phyloP scores from a whole-genome alignment of 2,329 filamentous ascomycete genomes.

The Fusarium oligoseptatum region DNA sequence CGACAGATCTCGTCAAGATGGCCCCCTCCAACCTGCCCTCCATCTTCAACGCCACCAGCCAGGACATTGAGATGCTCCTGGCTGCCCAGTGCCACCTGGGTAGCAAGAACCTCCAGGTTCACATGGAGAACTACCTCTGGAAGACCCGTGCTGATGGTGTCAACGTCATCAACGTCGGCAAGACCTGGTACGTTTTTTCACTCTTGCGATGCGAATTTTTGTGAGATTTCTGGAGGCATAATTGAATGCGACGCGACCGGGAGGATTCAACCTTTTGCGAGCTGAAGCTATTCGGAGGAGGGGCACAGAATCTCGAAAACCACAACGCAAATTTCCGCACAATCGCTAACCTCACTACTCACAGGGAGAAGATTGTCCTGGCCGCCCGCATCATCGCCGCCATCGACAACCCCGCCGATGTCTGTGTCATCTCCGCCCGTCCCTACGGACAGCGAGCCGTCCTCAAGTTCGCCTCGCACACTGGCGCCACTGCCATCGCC shows the following conservation, averaged over 20 bases:
- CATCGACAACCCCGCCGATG: slow-evolving; percentile 99
- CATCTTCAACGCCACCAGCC: slow-evolving; percentile 94
- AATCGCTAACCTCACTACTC: slow-evolving; percentile 30
- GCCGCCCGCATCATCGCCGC: slow-evolving; percentile 98
- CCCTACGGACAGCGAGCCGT: slow-evolving; percentile 99
- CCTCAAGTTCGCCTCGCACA: slow-evolving; percentile 99
- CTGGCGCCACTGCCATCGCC: slow-evolving; percentile 96
- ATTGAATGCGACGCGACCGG: not conserved
- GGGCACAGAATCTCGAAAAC: slow-evolving; percentile 32
- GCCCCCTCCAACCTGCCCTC: slow-evolving; percentile 94
- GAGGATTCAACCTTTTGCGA: not conserved
- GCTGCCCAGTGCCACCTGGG: slow-evolving; percentile 96
- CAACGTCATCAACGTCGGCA: slow-evolving; percentile 99
- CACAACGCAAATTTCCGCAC: not conserved
- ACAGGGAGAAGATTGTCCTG: slow-evolving; percentile 99
- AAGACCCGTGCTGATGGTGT: slow-evolving; percentile 99
- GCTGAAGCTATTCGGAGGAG: slow-evolving; percentile 38
- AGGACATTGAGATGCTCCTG: slow-evolving; percentile 99
- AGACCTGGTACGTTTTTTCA: slow-evolving; percentile 85
- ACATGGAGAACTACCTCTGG: slow-evolving; percentile 99
- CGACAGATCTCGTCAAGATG: slow-evolving; percentile 76
- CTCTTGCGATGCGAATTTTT: slow-evolving; percentile 1
- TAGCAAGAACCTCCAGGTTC: slow-evolving; percentile 99
- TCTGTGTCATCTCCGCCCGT: slow-evolving; percentile 99
- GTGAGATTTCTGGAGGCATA: not conserved